A percentile compares a stretch with the other conserved stretches of the same genome.
These are phyloP conservation scores for Suillus cothurnatus DNA, from an alignment of 768 basidiomycete species.

Conservation along the genomic window DNA sequence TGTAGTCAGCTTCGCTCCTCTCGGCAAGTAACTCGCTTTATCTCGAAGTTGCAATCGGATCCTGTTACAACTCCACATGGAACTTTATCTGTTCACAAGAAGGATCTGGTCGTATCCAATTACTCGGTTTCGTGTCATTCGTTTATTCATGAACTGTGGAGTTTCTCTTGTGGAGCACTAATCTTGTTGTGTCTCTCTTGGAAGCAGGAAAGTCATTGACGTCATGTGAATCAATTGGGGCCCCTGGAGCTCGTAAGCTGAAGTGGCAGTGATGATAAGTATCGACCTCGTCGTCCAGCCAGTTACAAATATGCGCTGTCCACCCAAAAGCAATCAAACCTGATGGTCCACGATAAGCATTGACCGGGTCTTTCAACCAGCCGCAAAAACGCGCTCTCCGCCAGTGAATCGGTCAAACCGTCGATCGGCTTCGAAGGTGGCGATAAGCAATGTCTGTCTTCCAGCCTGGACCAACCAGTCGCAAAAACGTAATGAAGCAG, in stretches of 20 bases:
- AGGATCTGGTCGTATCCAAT: background rate
- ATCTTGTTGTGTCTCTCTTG: background rate
- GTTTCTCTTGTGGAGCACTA: background rate
- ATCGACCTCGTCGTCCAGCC: background rate
- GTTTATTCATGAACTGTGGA: background rate
- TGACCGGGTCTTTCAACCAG: too few species aligned
- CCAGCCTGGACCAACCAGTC: background rate
- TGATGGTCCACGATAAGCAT: too few species aligned
- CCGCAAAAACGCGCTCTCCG: background rate
- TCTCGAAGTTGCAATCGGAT: background rate
- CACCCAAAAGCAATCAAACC: background rate
- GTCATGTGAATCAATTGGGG: background rate
- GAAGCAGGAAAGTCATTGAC: background rate
- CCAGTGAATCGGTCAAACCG: background rate
- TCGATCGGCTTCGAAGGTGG: background rate
- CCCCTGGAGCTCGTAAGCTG: too few species aligned
- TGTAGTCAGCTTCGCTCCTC: background rate
- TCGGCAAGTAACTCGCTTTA: background rate
- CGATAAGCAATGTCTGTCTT: background rate
- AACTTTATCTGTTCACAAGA: background rate
- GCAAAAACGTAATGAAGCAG: background rate
- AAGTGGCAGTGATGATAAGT: background rate
- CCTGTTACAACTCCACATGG: background rate
- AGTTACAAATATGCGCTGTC: background rate
- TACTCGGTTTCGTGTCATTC: background rate